Base-by-base conservation (phyloP, 2,329 filamentous ascomycete genomes). In the Neopestalotiopsis rosae region DNA sequence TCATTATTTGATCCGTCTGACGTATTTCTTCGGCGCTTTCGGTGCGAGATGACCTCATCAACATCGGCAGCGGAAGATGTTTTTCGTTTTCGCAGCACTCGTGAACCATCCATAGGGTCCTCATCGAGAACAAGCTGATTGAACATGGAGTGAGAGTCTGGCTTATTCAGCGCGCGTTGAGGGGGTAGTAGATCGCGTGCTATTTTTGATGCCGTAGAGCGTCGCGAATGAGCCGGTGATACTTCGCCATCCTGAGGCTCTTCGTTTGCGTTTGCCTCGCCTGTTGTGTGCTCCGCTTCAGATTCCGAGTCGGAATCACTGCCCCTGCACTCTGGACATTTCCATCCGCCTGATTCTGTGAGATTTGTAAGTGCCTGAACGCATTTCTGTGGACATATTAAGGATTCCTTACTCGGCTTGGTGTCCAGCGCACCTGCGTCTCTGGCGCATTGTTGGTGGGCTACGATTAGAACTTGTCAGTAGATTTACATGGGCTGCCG, bases 381-480 rank as follows among this genome's bases (percentile, higher is more conserved):
- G 20, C 38, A 9, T 12, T 30, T 40, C 13, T 12, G 10, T 20
- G 17, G 24, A 61, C 24, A 68, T 67, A 62, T 52, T 65, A 68
- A 67, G 69, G 72, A 71, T 63, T 10, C 74, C 87, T 80, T 87
- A 94, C 93, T 88, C 79, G 91, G 87, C 70, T 89, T 87, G 72
- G 86, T 81, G 74, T 83, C 83, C 75, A 93, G 82, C 72, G 89
- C 89, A 69, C 88, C 88, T 78, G 89, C 88, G 78, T 92, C 89
- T 77, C 92, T 90, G 69, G 94, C 95, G 82, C 95, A 98, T 87
- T 96, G 92, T 79, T 92, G 91, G 84, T 98, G 95, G 76, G 94
- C 95, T 97, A 84, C 78, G 84, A 78, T 77, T 76, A 81, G 72
- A 57, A 34, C 10, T 52, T 10, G 45, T 52, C 20, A 38, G 56